Base-by-base conservation (phyloP, 106 monocot genomes). In the Agapanthus africanus region DNA sequence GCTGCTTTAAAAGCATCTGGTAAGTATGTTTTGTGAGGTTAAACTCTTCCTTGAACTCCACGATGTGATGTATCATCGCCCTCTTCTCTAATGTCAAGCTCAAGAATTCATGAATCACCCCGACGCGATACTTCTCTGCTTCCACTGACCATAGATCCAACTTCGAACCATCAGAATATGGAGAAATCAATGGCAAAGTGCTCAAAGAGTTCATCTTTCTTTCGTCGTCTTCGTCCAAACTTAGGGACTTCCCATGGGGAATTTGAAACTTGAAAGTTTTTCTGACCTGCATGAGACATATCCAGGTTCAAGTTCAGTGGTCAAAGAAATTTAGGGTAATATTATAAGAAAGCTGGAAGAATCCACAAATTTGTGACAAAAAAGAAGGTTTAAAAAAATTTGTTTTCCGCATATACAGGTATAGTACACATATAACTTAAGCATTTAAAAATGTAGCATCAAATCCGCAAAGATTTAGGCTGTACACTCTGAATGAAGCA, bases 31-130 rank as follows among this genome's bases (percentile, higher is more conserved):
- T 84, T 16, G 92, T 99, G 28, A 99, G 78, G 65, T 78, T 70
- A 18, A 99, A 82, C 73, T 99, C 97, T 70, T 99, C 97, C 73
- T 99, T 93, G 71, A 99, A 99, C 82, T 99, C 97, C 71, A 99
- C 86, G 25, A 90, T 79, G 74, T 99, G 90, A 57, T 99, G 97
- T 19, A 99, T 99, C 42, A 75, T 84, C 7, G 97, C 97, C 68
- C 89, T 77, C 81, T 90, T 93, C 83, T 99, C 90, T 66, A 90
- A 35, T 9, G 93, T 93, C 77, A 99, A 72, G 77, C 84, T 87
- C 59, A 99, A 40, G 66, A 99, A 90, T 71, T 99, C 97, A 37
- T 99, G 93, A 21, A 92, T 64, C 18, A 99, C 30, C 3, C 97
- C 97, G 19, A 99, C 89, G 65, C 93, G 51, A 47, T 93, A 93